These are phyloP conservation scores for Coniophora puteana DNA, from an alignment of 1,284 basidiomycete species.

Conservation along the genomic window DNA sequence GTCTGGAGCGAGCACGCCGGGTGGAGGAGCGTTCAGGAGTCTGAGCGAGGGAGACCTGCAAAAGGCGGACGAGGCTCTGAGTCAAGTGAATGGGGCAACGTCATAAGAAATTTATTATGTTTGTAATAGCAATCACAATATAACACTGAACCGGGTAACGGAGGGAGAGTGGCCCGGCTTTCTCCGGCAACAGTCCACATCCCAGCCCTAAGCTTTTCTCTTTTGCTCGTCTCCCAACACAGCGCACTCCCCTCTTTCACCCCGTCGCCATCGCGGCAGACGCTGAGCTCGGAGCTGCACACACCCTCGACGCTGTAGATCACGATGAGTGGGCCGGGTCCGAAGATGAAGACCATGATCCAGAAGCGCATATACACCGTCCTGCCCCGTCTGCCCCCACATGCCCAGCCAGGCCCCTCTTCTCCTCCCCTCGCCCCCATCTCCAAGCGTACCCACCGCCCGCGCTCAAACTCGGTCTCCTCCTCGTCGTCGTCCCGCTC, in stretches of 20 bases:
- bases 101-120: conserved; percentile 33
- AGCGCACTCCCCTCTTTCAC: not conserved
- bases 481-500: conserved; percentile 32
- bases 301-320: no score
- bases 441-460: no score
- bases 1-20: conserved; percentile 87
- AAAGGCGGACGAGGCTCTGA: conserved; percentile 82
- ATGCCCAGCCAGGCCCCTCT: no score
- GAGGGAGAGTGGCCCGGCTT: conserved; percentile 2
- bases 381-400: conserved; percentile 32
- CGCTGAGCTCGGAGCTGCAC: not conserved
- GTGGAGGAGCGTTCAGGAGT: conserved; percentile 70
- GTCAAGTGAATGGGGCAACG: conserved; percentile 57
- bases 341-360: conserved; percentile 50
- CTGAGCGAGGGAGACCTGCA: conserved; percentile 82
- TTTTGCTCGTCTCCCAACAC: not conserved
- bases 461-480: conserved; percentile 46
- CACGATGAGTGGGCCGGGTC: conserved; percentile 28
- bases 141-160: not conserved
- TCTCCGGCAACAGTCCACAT: conserved; percentile 1
- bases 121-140: not conserved
- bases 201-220: conserved; percentile 3
- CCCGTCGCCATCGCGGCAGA: no score
- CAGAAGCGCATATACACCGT: conserved; percentile 50
- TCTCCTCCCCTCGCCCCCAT: conserved; percentile 26